These are phyloP conservation scores for Triadica sebifera DNA, from an alignment of 345 rosid genomes.

Conservation along the genomic window DNA sequence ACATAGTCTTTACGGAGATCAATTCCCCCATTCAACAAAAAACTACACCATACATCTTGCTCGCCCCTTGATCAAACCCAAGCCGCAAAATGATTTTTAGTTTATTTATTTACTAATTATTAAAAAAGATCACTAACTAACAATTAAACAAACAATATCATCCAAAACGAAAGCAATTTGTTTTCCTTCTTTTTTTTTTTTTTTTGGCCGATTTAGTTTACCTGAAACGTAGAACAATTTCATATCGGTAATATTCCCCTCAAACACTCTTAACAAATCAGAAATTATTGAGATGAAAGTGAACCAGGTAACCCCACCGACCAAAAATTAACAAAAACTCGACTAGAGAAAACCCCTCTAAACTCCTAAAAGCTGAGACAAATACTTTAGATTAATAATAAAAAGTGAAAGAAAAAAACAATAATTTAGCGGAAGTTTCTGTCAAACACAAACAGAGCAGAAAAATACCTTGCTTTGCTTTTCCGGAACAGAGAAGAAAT, in stretches of 20 bases:
- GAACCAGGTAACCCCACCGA: background rate
- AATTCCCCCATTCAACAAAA: background rate
- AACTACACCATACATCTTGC: background rate
- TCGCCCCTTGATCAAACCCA: background rate
- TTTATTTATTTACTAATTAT: background rate
- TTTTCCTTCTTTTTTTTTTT: too few relatives aligned
- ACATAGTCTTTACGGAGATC: background rate
- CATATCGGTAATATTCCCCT: background rate
- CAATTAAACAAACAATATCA: background rate
- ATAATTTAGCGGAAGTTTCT: background rate
- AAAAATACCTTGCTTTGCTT: background rate
- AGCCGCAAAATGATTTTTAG: background rate
- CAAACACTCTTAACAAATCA: background rate
- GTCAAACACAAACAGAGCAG: background rate
- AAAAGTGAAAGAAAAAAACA: too few relatives aligned
- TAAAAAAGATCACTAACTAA: background rate
- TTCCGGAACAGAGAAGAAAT: background rate
- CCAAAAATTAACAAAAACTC: background rate
- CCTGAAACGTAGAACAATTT: slow-evolving; percentile 9
- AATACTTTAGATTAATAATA: too few relatives aligned
- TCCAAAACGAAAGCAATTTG: background rate
- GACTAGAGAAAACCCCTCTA: background rate
- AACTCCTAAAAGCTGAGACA: background rate
- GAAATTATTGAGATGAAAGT: background rate
- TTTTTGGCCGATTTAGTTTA: too few relatives aligned